These are phyloP conservation scores for Boletus sp. DNA, from an alignment of 1,284 basidiomycete species.

Conservation along the genomic window DNA sequence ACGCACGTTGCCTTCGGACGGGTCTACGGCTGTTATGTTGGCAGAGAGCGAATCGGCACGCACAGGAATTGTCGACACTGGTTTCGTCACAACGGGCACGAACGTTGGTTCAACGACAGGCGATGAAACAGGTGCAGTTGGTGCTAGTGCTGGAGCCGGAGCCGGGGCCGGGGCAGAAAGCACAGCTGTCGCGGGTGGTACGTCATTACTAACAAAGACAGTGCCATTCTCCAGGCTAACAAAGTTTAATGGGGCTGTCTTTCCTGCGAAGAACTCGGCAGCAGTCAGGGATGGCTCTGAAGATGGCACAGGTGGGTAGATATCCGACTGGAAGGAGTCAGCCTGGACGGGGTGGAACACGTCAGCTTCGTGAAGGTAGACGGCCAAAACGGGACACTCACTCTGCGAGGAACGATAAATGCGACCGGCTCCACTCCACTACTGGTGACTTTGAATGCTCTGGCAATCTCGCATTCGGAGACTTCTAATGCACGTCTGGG, in stretches of 20 bases:
- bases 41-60: conserved; percentile 23
- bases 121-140: conserved; percentile 15
- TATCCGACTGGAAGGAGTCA: conserved; percentile 91
- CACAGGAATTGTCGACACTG: conserved; percentile 9
- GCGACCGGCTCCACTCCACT: conserved; percentile 84
- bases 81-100: conserved; percentile 17
- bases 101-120: conserved; percentile 16
- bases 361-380: conserved; percentile 2
- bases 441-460: conserved; percentile 89
- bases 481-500: conserved; percentile 89
- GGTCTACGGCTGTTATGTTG: conserved; percentile 28
- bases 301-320: conserved; percentile 91
- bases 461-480: conserved; percentile 92
- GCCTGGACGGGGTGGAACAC: conserved; percentile 47
- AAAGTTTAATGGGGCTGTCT: conserved; percentile 72
- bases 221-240: conserved; percentile 66
- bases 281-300: conserved; percentile 80
- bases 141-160: conserved; percentile 18
- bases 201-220: conserved; percentile 41
- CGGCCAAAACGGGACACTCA: conserved; percentile 34
- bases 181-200: conserved; percentile 32
- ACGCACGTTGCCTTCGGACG: conserved; percentile 35
- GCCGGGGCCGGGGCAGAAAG: conserved; percentile 30
- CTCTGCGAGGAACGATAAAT: conserved; percentile 93
- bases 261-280: conserved; percentile 87